Base-by-base conservation (phyloP, 78 protist genomes). In the Mantamonas sphyraenae region DNA sequence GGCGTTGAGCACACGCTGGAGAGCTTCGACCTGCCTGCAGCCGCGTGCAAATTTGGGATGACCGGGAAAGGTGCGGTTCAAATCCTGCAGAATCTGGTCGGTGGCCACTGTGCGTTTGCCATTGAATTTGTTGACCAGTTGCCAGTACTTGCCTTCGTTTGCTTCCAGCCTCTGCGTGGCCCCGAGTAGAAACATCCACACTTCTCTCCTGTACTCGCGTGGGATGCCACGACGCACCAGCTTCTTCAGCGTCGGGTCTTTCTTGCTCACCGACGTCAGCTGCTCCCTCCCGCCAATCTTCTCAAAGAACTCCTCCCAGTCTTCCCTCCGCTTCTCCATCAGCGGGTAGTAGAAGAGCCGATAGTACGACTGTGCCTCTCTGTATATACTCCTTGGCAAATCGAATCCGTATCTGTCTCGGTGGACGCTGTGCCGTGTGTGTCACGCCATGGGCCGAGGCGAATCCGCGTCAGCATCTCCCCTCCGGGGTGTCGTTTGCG, bases 31-130 rank as follows among this genome's bases (percentile, higher is more conserved):
- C 57, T 70, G 78, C 50, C 53, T 51, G 34, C 76, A 65, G 40
- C 71, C 74, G 24, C 80, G 43, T n/a, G 22, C 68, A n/a, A n/a
- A n/a, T n/a, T n/a, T n/a, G 34, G 75, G 73, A n/a, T 79, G 90
- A 42, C 82, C 82, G n/a, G 90, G 85, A 53, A 86, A 82, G 34
- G 90, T 86, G 31, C 90, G 64, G 61, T 69, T 79, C 26, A 86
- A 63, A 43, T 86, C 90, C 80, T 74, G 64, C 59, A 39, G 31
- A 59, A 80, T 73, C 47, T 77, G 83, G 64, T 68, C 65, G 45
- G 62, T 64, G 26, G 77, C 76, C 37, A 68, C 22, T 30, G 83
- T 68, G 37, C 33, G 28, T 42, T 60, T 61, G 19, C 71, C 83
- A 2, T 45, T 37, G 51, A 64, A 42, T 38, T 57, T 43, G 43